A percentile compares a stretch with the other conserved stretches of the same genome.
phyloP scores from a whole-genome alignment of 371 early-diverging fungal genomes.

The Parasitella parasitica region DNA sequence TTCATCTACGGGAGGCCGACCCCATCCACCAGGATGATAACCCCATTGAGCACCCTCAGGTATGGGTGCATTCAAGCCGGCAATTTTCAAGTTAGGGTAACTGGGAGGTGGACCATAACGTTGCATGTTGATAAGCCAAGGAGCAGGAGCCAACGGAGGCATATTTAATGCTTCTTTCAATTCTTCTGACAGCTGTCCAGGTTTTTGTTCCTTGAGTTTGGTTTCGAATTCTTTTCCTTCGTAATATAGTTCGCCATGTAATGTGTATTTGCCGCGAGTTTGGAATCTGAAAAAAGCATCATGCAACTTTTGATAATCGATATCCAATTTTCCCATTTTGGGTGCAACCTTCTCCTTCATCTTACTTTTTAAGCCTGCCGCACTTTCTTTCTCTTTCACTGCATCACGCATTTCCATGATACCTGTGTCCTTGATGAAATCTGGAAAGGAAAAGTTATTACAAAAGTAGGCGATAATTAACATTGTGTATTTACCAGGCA shows the following conservation, averaged over 20 bases:
- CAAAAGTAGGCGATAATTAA: no score
- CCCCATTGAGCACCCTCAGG: slow-evolving; percentile 99
- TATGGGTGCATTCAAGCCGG: slow-evolving; percentile 97
- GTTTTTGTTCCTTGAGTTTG: slow-evolving; percentile 83
- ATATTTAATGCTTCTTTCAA: slow-evolving; percentile 88
- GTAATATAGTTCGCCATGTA: slow-evolving; percentile 93
- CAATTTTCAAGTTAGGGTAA: slow-evolving; percentile 91
- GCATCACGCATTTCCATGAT: slow-evolving; percentile 95
- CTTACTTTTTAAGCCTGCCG: slow-evolving; percentile 77
- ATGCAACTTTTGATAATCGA: slow-evolving; percentile 96
- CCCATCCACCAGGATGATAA: slow-evolving; percentile 98
- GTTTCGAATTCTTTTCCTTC: slow-evolving; percentile 97
- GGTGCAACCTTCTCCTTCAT: slow-evolving; percentile 89
- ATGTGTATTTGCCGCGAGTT: slow-evolving; percentile 80
- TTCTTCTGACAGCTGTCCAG: slow-evolving; percentile 88
- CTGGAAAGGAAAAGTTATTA: slow-evolving; percentile 24
- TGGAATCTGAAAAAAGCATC: slow-evolving; percentile 98
- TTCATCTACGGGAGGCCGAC: slow-evolving; percentile 97
- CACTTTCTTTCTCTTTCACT: slow-evolving; percentile 83
- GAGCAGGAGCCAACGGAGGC: slow-evolving; percentile 94
- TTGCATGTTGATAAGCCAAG: slow-evolving; percentile 99
- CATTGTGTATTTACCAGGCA: slow-evolving; percentile 67
- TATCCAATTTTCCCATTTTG: slow-evolving; percentile 94
- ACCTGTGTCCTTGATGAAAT: slow-evolving; percentile 96
- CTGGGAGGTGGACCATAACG: slow-evolving; percentile 96